A percentile compares a stretch with the other conserved stretches of the same genome.
Conservation (phyloP, 306 rosid species). For the Sechiopsis laciniata region DNA sequence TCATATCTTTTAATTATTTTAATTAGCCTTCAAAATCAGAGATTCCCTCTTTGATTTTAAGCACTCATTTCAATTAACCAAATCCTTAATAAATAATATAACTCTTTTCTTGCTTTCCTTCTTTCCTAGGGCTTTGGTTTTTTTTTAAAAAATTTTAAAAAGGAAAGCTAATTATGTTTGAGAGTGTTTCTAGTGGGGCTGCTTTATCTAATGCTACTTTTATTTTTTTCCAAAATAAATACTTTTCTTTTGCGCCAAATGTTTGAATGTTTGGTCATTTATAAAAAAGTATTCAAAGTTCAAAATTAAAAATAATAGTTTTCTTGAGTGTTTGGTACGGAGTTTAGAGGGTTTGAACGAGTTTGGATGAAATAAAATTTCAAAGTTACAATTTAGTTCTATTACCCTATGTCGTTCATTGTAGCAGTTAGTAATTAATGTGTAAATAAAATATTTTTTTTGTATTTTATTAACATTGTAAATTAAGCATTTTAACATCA, state of each 20-base stretch:
- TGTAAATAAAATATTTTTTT: too few species aligned
- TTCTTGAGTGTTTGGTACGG: not conserved
- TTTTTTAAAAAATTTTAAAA: not conserved
- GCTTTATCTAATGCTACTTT: not conserved
- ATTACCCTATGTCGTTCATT: too few species aligned
- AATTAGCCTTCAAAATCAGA: slow-evolving; percentile 14
- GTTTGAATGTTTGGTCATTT: slow-evolving; percentile 1
- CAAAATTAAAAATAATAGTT: not conserved
- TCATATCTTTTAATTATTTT: slow-evolving; percentile 19
- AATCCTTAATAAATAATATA: not conserved
- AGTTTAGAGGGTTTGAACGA: too few species aligned
- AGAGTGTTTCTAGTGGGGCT: slow-evolving; percentile 13
- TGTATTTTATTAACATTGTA: too few species aligned
- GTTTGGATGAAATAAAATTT: too few species aligned
- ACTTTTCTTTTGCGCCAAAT: not conserved
- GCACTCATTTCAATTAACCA: slow-evolving; percentile 13
- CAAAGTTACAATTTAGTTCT: too few species aligned
- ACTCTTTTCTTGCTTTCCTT: not conserved
- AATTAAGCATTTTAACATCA: too few species aligned
- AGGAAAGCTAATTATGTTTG: not conserved
- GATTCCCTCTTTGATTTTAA: slow-evolving; percentile 14
- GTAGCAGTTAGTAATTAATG: too few species aligned
- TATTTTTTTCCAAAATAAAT: not conserved
- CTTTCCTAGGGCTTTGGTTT: not conserved
- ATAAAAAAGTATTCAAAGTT: not conserved